Base-by-base conservation (phyloP, 305 asterid species). In the Coffea humblotiana region DNA sequence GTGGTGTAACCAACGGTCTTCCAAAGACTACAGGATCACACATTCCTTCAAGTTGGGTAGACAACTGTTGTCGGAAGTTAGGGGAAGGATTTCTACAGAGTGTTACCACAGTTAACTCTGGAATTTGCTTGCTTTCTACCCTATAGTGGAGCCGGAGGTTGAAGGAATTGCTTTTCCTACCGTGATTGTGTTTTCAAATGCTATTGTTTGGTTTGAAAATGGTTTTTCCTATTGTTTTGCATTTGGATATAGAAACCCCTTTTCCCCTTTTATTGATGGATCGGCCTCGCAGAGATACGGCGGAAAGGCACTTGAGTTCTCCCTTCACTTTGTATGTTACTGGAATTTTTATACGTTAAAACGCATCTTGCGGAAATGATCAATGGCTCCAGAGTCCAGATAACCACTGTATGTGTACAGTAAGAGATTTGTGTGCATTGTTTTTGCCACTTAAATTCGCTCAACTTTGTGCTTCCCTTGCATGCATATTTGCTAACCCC, bases 1-100 rank as follows among this genome's bases (percentile, higher is more conserved):
- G 89, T 79, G 77, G 85, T 85, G n/a, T 86, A 78, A 84, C 32
- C 79, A 29, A 23, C 32, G 75, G 77, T 71, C 65, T 21, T 52
- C 37, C 27, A 29, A 63, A 77, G 64, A 75, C 79, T 45, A 21
- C 80, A 35, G 10, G 16, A 29, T 13, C 7, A 29, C 72, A 8
- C 2, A 61, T 58, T 49, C 32, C 52, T 74, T 74, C 23, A 58
- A 70, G 49, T 68, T 49, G 56, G 32, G 40, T 48, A 51, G 72
- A 47, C 25, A 4, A 21, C 58, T n/a, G 61, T 54, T 32, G 63
- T 45, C 23, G 45, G 76, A 27, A 71, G 27, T 71, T 61, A 65
- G 14, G 61, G 64, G 61, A 65, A 54, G 60, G 64, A 52, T 15
- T 78, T 60, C 40, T 40, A 51, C 14, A 43, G 4, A 3, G 4